These are phyloP conservation scores for Lactuca saligna DNA, from an alignment of 129 eudicot genomes.

Conservation along the genomic window DNA sequence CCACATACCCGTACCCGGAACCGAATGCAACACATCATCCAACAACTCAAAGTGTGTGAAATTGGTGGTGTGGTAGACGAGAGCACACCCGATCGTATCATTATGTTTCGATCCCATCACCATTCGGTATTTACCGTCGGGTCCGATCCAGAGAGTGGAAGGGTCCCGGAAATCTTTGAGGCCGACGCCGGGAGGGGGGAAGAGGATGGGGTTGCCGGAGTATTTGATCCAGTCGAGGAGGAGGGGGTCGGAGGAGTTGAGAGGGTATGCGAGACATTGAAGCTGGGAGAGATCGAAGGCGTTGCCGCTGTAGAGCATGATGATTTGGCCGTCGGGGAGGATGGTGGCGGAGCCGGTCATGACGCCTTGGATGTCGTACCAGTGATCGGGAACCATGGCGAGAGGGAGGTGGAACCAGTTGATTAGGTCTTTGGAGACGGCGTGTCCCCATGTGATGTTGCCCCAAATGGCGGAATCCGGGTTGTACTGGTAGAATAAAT, in stretches of 20 bases:
- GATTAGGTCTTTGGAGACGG: constrained; percentile 76
- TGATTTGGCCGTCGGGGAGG: constrained; percentile 71
- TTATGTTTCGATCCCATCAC: constrained; percentile 72
- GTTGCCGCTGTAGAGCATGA: constrained; percentile 83
- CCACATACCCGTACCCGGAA: constrained; percentile 95
- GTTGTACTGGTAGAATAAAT: constrained; percentile 88
- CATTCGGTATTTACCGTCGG: constrained; percentile 64
- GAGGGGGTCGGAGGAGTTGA: constrained; percentile 81
- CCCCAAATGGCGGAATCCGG: constrained; percentile 96
- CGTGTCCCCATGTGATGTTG: constrained; percentile 94
- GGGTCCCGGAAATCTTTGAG: constrained; percentile 78
- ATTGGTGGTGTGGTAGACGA: constrained; percentile 66
- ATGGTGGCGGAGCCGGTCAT: constrained; percentile 92
- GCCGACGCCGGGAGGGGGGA: constrained; percentile 83
- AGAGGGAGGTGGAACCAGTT: constrained; percentile 76
- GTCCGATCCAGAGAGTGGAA: constrained; percentile 79
- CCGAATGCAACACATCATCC: constrained; percentile 58
- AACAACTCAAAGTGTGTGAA: constrained; percentile 57
- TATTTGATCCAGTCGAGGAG: constrained; percentile 78
- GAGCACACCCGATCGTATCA: constrained; percentile 55
- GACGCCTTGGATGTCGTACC: constrained; percentile 87
- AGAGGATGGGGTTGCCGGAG: constrained; percentile 64
- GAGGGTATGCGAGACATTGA: constrained; percentile 80
- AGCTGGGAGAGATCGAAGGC: constrained; percentile 61
- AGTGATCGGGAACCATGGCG: constrained; percentile 84